Percentiles rank a stretch among this genome's conserved stretches.
Conservation (phyloP, 148 eudicot genomes). For the Rhododendron mucronatum region DNA sequence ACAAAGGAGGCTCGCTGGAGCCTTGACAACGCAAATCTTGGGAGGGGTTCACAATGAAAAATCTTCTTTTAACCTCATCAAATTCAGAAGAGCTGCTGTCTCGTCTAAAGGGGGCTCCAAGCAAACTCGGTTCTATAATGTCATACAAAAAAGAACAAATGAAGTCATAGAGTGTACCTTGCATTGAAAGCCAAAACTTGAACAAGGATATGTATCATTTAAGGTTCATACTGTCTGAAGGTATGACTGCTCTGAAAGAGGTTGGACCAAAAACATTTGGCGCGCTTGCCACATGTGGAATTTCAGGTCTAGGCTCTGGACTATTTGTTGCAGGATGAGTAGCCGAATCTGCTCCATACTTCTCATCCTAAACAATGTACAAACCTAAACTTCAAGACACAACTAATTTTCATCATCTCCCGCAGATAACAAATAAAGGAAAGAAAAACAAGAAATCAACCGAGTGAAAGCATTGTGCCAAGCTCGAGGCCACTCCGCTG, state of each 20-base stretch:
- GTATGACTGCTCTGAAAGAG: constrained; percentile 29
- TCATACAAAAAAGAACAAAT: constrained; percentile 5
- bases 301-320: constrained; percentile 44
- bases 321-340: constrained; percentile 32
- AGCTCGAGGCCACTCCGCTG: neutral
- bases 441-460: neutral
- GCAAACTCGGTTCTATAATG: constrained; percentile 73
- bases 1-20: constrained; percentile 58
- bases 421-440: neutral
- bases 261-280: constrained; percentile 40
- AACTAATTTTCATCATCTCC: neutral
- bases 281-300: constrained; percentile 30
- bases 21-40: constrained; percentile 33
- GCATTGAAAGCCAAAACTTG: constrained; percentile 1
- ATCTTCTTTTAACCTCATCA: constrained; percentile 37
- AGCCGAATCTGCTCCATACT: constrained; percentile 30
- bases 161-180: constrained; percentile 1
- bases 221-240: constrained; percentile 60
- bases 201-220: constrained; percentile 3
- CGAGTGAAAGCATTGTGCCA: neutral
- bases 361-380: constrained; percentile 43
- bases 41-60: constrained; percentile 27
- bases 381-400: neutral
- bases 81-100: constrained; percentile 37
- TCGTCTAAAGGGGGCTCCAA: constrained; percentile 64